These are phyloP conservation scores for Chlorokybus atmophyticus DNA, from an alignment of 139 green algal genomes.

Conservation along the genomic window DNA sequence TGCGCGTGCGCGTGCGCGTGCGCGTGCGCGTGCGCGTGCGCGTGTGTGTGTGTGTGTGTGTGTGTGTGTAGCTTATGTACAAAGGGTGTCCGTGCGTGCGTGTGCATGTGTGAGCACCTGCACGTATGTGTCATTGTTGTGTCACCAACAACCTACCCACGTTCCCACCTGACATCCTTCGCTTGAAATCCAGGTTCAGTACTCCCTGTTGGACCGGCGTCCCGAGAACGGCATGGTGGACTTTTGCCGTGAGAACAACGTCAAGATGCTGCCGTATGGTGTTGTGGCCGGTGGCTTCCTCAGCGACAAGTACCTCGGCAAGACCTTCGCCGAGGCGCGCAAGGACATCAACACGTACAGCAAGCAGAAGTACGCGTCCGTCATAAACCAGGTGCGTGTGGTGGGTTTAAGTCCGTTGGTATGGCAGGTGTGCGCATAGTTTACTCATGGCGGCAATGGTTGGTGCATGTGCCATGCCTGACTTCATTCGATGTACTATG, in stretches of 20 bases:
- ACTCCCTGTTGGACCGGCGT: constrained; percentile 65
- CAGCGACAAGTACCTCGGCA: constrained; percentile 38
- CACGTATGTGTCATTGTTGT: not conserved
- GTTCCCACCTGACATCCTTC: not conserved
- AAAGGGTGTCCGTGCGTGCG: not conserved
- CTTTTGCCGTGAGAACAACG: constrained; percentile 45
- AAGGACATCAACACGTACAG: constrained; percentile 15
- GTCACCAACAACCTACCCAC: not conserved
- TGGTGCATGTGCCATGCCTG: too few relatives aligned
- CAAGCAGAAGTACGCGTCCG: constrained; percentile 60
- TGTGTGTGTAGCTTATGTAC: too few relatives aligned
- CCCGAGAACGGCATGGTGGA: constrained; percentile 49
- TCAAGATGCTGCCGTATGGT: constrained; percentile 65
- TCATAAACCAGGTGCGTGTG: constrained; percentile 39
- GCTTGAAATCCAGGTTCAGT: constrained; percentile 52
- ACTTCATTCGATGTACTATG: too few relatives aligned
- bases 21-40: too few relatives aligned
- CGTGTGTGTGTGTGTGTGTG: too few relatives aligned
- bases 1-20: too few relatives aligned
- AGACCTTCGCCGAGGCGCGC: constrained; percentile 3
- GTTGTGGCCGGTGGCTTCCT: constrained; percentile 64
- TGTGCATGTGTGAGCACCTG: too few relatives aligned
- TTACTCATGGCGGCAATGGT: too few relatives aligned
- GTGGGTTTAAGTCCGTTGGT: too few relatives aligned
- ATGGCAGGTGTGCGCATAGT: too few relatives aligned